Conservation (phyloP, 169 alveolate species). For the Eimeria falciformis region DNA sequence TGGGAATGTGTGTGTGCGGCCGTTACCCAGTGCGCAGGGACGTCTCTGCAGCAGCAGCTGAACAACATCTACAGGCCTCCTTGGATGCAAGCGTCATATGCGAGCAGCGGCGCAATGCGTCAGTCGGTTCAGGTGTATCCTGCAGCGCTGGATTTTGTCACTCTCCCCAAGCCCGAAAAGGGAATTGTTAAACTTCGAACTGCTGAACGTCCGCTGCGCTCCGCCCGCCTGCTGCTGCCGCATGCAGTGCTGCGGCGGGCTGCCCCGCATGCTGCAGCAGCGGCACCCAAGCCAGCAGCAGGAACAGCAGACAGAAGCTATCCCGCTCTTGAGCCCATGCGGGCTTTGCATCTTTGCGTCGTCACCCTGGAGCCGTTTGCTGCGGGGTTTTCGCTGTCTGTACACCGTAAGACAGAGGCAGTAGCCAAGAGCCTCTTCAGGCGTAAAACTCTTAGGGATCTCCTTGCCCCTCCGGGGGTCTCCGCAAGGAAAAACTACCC, state of each 20-base stretch:
- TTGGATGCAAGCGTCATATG: background rate
- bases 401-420: conserved; percentile 38
- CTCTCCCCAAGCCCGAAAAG: conserved; percentile 5
- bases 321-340: conserved; percentile 21
- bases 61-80: background rate
- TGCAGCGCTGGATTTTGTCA: conserved; percentile 14
- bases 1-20: background rate
- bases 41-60: conserved; percentile 52
- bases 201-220: background rate
- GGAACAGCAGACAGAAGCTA: background rate
- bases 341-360: conserved; percentile 20
- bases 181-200: background rate
- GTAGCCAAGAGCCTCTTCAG: background rate
- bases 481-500: background rate
- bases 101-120: background rate
- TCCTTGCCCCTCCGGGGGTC: background rate
- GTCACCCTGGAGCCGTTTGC: conserved; percentile 52
- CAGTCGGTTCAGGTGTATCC: background rate
- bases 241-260: conserved; percentile 28
- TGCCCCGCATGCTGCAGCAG: conserved; percentile 33
- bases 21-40: conserved; percentile 5
- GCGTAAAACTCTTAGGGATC: conserved; percentile 19
- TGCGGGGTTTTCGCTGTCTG: conserved; percentile 26
- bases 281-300: conserved; percentile 5
- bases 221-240: conserved; percentile 44